Conservation (phyloP, 202 grass and related monocot species). For the Carex arenaria region DNA sequence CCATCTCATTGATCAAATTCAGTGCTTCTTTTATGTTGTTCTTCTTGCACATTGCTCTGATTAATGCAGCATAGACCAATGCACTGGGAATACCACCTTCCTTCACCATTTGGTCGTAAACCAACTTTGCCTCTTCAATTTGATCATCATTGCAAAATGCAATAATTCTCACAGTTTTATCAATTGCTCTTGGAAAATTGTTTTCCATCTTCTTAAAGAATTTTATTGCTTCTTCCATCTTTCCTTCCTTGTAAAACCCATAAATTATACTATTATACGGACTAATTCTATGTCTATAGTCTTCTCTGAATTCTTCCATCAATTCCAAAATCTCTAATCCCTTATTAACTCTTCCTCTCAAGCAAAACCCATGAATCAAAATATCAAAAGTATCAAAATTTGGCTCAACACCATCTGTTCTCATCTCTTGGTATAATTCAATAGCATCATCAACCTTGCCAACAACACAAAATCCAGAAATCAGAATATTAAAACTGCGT, state of each 20-base stretch:
- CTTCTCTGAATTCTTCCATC: constrained; percentile 31
- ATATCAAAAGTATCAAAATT: constrained; percentile 40
- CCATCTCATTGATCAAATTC: constrained; percentile 29
- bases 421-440: constrained; percentile 29
- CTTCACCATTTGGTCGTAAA: constrained; percentile 27
- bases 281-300: constrained; percentile 25
- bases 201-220: constrained; percentile 33
- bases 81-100: constrained; percentile 30
- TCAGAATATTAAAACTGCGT: constrained; percentile 29
- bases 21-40: constrained; percentile 27
- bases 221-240: constrained; percentile 14
- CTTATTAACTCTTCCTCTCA: constrained; percentile 11
- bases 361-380: constrained; percentile 32
- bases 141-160: constrained; percentile 16
- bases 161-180: constrained; percentile 29
- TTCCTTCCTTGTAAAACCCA: constrained; percentile 29
- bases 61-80: constrained; percentile 27
- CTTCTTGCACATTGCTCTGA: constrained; percentile 23
- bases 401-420: constrained; percentile 25
- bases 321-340: constrained; percentile 26
- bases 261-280: constrained; percentile 32
- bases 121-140: constrained; percentile 27
- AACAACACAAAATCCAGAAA: constrained; percentile 29
- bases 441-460: constrained; percentile 11
- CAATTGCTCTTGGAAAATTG: constrained; percentile 25